Base-by-base conservation (phyloP, 2,329 filamentous ascomycete genomes). In the Fusarium oligoseptatum region DNA sequence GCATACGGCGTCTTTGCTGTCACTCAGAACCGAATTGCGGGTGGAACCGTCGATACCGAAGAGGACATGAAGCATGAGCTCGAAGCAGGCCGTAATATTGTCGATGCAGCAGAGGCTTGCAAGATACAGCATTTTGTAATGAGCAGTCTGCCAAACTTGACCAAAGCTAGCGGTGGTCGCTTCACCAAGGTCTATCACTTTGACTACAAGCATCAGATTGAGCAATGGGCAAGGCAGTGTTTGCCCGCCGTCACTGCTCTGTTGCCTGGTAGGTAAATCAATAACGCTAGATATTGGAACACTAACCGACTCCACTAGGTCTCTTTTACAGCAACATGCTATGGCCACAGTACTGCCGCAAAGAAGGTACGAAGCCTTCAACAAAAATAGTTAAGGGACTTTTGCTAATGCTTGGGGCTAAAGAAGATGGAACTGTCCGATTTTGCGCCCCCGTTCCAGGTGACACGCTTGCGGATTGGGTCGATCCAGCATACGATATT, bases 271-370 rank as follows among this genome's bases (percentile, higher is more conserved):
- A 64, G 48, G 22, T 24, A 24, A 24, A 24, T 24, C 22, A 24
- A 24, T 24, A 24, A 24, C 22, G 22, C 22, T 24, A 24, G 22
- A 24, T 4, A 24, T 24, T 24, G 22, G 22, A 24, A 24, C 22
- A 24, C 22, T 24, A 24, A 24, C 22, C 22, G 15, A 6, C 6
- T 8, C n/a, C 11, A n/a, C 1, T 11, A 41, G 72, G 70, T 7
- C 50, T 74, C 4, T 74, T 74, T 17, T 74, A 74, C 32, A 71
- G 57, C 5, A 74, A 74, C n/a, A 57, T 70, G 62, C 43, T 36
- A 7, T 72, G 70, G 72, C 27, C 70, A 6, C 72, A 74, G 29
- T 72, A 74, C 43, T 64, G 24, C 29, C 39, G 34, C 6, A 68
- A 43, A 57, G 64, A 60, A 20, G 22, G 67, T 66, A 11, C 29